Evolutionary conservation across 495 filamentous ascomycete genomes (phyloP).

Genomic region (Cenococcum geophilum): DNA sequence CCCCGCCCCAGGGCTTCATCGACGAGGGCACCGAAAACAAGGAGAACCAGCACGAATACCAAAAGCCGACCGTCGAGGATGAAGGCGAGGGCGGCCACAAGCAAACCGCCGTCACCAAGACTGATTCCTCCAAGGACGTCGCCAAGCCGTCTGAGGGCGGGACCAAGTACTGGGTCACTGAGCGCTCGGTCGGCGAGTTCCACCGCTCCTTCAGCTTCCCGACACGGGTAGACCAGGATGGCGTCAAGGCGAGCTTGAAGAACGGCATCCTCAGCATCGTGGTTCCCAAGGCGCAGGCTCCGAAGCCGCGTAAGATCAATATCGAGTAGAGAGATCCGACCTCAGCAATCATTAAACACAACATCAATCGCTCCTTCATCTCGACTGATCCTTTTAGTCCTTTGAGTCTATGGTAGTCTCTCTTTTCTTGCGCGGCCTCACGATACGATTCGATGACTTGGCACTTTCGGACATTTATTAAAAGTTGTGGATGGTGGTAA

Average conservation of each 20-base stretch:
- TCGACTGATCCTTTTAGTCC: background rate
- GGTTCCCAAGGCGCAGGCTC: constrained; percentile 68
- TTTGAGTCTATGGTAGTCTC: background rate
- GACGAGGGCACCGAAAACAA: constrained; percentile 16
- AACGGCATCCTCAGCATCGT: constrained; percentile 66
- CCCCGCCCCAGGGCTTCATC: constrained; percentile 40
- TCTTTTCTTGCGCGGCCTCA: background rate
- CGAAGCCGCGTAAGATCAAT: constrained; percentile 48
- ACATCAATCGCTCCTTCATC: no score
- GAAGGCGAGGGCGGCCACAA: constrained; percentile 39
- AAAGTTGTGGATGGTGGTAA: background rate
- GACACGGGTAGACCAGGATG: constrained; percentile 64
- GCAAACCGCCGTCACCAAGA: constrained; percentile 13
- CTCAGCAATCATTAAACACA: background rate
- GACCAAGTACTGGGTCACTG: constrained; percentile 69
- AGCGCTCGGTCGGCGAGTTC: constrained; percentile 78
- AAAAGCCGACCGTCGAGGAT: constrained; percentile 63
- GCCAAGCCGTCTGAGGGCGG: constrained; percentile 35
- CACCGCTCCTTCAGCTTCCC: constrained; percentile 74
- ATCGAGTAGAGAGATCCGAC: constrained; percentile 44
- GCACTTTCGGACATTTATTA: background rate
- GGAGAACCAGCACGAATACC: constrained; percentile 31
- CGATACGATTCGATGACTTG: background rate
- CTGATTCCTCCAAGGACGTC: constrained; percentile 22
- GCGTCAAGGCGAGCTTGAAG: constrained; percentile 66